Percentiles rank a stretch among this genome's conserved stretches.
These are phyloP conservation scores for Chlorella sp. DNA, from an alignment of 139 green algal species.

Conservation along the genomic window DNA sequence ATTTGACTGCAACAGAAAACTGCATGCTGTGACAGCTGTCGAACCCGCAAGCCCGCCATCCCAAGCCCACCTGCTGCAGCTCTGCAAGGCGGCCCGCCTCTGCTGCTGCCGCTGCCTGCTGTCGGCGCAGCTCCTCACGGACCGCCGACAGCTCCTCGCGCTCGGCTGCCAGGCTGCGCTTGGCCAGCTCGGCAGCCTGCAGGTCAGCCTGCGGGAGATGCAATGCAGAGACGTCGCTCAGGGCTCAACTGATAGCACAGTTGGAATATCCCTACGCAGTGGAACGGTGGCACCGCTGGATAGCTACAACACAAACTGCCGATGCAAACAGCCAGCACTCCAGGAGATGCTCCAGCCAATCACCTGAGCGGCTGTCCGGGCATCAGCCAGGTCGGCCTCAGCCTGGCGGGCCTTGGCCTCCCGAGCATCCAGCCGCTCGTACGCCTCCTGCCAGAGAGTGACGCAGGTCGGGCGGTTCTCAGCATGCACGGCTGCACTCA, in stretches of 20 bases:
- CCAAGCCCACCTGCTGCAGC: constrained; percentile 24
- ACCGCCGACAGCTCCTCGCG: neutral
- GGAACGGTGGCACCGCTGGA: too few relatives aligned
- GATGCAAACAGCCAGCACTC: neutral
- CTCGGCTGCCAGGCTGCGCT: constrained; percentile 23
- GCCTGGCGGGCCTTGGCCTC: neutral
- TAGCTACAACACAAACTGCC: too few relatives aligned
- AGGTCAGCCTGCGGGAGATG: constrained; percentile 18
- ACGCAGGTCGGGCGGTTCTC: neutral
- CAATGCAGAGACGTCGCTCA: too few relatives aligned
- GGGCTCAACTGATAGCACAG: too few relatives aligned
- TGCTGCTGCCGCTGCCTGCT: constrained; percentile 18
- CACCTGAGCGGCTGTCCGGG: constrained; percentile 24
- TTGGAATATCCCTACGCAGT: too few relatives aligned
- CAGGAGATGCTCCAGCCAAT: neutral
- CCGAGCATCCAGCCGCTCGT: constrained; percentile 21
- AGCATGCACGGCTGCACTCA: too few relatives aligned
- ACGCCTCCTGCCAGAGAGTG: constrained; percentile 20
- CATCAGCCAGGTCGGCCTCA: constrained; percentile 23
- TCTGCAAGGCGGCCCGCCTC: constrained; percentile 26
- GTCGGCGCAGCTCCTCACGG: constrained; percentile 6
- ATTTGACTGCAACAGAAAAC: too few relatives aligned
- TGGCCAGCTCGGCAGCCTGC: constrained; percentile 27
- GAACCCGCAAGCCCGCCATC: too few relatives aligned
- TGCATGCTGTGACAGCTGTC: too few relatives aligned